Conservation (phyloP, 2,329 filamentous ascomycete genomes). For the Ascochyta clinopodiicola region DNA sequence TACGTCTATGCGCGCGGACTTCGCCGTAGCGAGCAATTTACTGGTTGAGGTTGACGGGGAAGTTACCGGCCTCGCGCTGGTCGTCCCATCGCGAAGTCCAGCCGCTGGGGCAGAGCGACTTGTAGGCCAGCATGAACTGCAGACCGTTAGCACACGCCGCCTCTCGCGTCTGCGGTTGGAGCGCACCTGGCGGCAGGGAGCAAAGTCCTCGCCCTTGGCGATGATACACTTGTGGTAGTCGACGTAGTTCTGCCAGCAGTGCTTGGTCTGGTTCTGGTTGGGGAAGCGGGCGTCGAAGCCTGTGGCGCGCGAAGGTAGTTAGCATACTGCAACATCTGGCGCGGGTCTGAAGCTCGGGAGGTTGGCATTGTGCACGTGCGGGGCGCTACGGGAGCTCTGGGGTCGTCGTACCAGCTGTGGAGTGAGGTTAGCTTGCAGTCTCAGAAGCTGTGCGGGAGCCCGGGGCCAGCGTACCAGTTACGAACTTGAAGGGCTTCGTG, state of each 20-base stretch:
- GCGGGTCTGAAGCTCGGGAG: not conserved
- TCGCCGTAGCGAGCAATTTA: slow-evolving; percentile 29
- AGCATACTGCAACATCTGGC: slow-evolving; percentile 19
- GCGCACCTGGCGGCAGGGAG: slow-evolving; percentile 90
- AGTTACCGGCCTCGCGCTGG: slow-evolving; percentile 76
- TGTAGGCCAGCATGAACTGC: slow-evolving; percentile 96
- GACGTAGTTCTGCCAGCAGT: slow-evolving; percentile 99
- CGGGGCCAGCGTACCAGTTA: slow-evolving; percentile 77
- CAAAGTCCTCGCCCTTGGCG: slow-evolving; percentile 98
- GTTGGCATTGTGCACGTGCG: slow-evolving; percentile 9
- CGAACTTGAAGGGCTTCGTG: slow-evolving; percentile 99
- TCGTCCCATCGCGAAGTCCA: slow-evolving; percentile 97
- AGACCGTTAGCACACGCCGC: slow-evolving; percentile 16
- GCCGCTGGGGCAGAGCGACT: slow-evolving; percentile 93
- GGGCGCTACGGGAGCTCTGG: slow-evolving; percentile 16
- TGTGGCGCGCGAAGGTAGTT: slow-evolving; percentile 50
- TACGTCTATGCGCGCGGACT: slow-evolving; percentile 26
- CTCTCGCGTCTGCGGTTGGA: not conserved
- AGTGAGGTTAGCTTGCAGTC: slow-evolving; percentile 39
- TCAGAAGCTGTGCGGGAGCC: slow-evolving; percentile 17
- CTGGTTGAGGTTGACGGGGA: slow-evolving; percentile 48
- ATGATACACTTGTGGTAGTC: slow-evolving; percentile 99
- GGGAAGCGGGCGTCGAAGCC: slow-evolving; percentile 99
- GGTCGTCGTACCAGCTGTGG: slow-evolving; percentile 50
- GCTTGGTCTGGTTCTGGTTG: slow-evolving; percentile 97